Percentiles rank a stretch among this genome's conserved stretches.
phyloP scores from a whole-genome alignment of 2,329 filamentous ascomycete genomes.

The Talaromyces atroroseus region DNA sequence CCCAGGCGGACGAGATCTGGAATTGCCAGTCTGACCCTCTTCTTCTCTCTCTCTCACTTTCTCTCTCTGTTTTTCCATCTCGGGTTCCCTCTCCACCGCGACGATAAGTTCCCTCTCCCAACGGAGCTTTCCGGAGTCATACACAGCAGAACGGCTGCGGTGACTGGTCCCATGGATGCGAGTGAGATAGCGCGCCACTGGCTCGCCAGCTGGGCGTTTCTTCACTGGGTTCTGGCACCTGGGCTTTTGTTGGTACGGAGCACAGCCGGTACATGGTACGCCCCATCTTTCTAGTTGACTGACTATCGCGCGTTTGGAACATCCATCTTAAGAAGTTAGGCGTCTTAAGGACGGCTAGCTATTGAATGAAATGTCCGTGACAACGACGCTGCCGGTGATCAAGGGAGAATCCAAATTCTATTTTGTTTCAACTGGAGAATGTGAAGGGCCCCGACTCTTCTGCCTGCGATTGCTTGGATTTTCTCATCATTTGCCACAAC shows the following conservation, averaged over 20 bases:
- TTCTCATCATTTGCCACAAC: background rate
- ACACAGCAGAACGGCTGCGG: background rate
- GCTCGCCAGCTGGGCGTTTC: background rate
- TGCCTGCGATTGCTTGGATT: background rate
- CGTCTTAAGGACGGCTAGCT: background rate
- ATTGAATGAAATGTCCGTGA: too few species aligned
- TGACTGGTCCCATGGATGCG: background rate
- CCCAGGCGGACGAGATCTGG: background rate
- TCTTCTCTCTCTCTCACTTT: background rate
- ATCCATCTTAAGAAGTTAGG: too few species aligned
- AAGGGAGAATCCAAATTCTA: background rate
- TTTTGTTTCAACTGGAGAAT: background rate
- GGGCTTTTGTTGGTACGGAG: background rate
- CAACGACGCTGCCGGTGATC: too few species aligned
- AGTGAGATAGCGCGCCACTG: background rate
- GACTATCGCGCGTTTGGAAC: background rate
- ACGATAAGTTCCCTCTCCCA: background rate
- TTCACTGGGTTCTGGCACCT: background rate
- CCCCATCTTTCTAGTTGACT: background rate
- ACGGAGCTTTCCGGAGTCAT: too few species aligned
- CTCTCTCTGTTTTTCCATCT: too few species aligned
- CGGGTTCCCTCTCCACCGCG: background rate
- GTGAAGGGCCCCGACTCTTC: background rate
- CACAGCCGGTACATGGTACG: background rate
- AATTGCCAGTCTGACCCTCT: background rate